Conservation (phyloP, 305 asterid species). For the Fraxinus xanthoxyloides region DNA sequence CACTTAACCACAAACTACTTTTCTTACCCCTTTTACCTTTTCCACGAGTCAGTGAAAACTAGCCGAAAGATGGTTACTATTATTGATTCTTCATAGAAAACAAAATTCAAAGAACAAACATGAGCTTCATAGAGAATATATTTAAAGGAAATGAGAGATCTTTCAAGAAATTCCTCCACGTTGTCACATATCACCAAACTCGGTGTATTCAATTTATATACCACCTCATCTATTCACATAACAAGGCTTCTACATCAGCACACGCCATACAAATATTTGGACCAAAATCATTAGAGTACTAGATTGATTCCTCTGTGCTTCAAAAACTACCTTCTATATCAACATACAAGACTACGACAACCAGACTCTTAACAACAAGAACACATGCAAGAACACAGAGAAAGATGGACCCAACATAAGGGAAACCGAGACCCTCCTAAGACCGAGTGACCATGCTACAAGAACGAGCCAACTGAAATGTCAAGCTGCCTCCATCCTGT, state of each 20-base stretch:
- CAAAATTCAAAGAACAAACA: not conserved
- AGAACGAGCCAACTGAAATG: constrained; percentile 55
- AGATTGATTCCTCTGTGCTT: constrained; percentile 35
- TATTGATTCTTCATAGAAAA: not conserved
- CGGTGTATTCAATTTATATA: constrained; percentile 38
- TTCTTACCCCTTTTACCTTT: not conserved
- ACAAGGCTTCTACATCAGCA: constrained; percentile 42
- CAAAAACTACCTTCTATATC: constrained; percentile 47
- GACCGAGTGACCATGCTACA: constrained; percentile 72
- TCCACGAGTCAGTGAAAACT: not conserved
- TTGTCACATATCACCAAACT: not conserved
- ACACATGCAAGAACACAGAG: constrained; percentile 34
- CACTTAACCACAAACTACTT: not conserved
- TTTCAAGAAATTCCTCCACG: not conserved
- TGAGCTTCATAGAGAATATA: not conserved
- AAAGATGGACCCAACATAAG: constrained; percentile 41
- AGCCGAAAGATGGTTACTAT: not conserved
- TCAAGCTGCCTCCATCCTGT: constrained; percentile 54
- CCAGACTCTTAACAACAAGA: constrained; percentile 37
- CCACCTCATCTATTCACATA: constrained; percentile 54
- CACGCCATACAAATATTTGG: constrained; percentile 40
- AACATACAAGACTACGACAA: constrained; percentile 27
- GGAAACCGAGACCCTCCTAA: constrained; percentile 38
- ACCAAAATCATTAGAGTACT: constrained; percentile 38
- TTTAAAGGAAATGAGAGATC: not conserved